Base-by-base conservation (phyloP, 106 monocot genomes). In the Acanthochlamys bracteata region DNA sequence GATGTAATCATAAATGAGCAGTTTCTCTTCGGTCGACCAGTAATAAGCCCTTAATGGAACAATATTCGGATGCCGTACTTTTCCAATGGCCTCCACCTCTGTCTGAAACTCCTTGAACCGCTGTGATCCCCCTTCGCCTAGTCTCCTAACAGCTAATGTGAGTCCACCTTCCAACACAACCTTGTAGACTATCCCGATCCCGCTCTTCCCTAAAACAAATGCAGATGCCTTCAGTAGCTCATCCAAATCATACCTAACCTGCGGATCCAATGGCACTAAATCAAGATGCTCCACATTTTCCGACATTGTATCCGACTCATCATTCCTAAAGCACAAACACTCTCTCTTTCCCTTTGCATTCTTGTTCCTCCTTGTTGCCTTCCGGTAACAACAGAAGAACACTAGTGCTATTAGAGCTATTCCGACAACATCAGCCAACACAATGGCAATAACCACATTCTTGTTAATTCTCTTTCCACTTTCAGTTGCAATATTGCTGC, bases 21-120 rank as follows among this genome's bases (percentile, higher is more conserved):
- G 75, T 51, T 92, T 92, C 87, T 92, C 92, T 7, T 92, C 84
- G 0, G 64, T 57, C 11, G 92, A 92, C 92, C 92, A 92, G 55
- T 87, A 92, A 68, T 88, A 88, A 51, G 92, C 92, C 71, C 81
- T 84, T 66, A 89, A 24, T n/a, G 63, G 52, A 33, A 89, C 80
- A 60, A 89, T 70, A 42, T 84, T 78, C 3, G 74, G 81, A 73
- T 89, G 88, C 70, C 73, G 71, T 10, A 89, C 73, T 67, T 76
- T 80, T 17, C 77, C 88, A 55, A 89, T 84, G 33, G 78, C 78
- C 62, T 80, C 75, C 22, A 81, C 84, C 65, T 89, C 88, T 0
- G 63, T 43, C 19, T 75, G 71, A 63, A 89, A 89, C 70, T 89
- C 88, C 23, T 73, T 78, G 51, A 68, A 81, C 64, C 84, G 75